Percentiles rank a stretch among this genome's conserved stretches.
These are phyloP conservation scores for Simplicillium aogashimaense DNA, from an alignment of 2,329 filamentous ascomycete genomes.

Conservation along the genomic window DNA sequence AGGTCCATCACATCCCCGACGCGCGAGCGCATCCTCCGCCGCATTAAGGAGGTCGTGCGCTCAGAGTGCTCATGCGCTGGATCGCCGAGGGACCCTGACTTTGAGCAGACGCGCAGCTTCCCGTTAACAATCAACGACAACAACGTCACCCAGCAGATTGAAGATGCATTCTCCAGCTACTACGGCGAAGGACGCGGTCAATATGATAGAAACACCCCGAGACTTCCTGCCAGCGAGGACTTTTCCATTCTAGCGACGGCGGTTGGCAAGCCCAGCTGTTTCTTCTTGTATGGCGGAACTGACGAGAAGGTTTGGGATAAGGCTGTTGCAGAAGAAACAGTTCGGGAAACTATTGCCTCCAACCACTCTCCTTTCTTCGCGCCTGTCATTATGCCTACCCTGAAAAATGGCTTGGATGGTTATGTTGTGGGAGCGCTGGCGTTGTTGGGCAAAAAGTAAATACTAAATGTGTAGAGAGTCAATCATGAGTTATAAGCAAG, in stretches of 20 bases:
- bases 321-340: slow-evolving; percentile 6
- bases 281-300: slow-evolving; percentile 12
- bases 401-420: slow-evolving; percentile 13
- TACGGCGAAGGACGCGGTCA: slow-evolving; percentile 24
- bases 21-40: slow-evolving; percentile 20
- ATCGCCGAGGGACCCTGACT: slow-evolving; percentile 27
- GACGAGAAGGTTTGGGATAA: slow-evolving; percentile 10
- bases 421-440: slow-evolving; percentile 10
- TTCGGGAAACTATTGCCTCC: slow-evolving; percentile 10
- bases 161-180: slow-evolving; percentile 30
- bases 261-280: slow-evolving; percentile 9
- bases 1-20: slow-evolving; percentile 21
- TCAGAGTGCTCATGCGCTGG: slow-evolving; percentile 43
- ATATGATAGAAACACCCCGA: slow-evolving; percentile 25
- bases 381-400: slow-evolving; percentile 13
- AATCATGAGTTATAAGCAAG: too few relatives aligned
- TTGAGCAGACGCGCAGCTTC: slow-evolving; percentile 28
- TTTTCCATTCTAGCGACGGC: slow-evolving; percentile 25
- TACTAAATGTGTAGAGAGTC: too few relatives aligned
- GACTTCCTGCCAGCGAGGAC: slow-evolving; percentile 42
- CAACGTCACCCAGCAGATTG: slow-evolving; percentile 27
- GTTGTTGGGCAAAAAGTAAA: slow-evolving; percentile 5
- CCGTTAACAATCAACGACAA: slow-evolving; percentile 44
- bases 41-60: slow-evolving; percentile 32
- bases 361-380: slow-evolving; percentile 17